Base-by-base conservation (phyloP, 177 flowering plant genomes). In the Tripterygium wilfordii region DNA sequence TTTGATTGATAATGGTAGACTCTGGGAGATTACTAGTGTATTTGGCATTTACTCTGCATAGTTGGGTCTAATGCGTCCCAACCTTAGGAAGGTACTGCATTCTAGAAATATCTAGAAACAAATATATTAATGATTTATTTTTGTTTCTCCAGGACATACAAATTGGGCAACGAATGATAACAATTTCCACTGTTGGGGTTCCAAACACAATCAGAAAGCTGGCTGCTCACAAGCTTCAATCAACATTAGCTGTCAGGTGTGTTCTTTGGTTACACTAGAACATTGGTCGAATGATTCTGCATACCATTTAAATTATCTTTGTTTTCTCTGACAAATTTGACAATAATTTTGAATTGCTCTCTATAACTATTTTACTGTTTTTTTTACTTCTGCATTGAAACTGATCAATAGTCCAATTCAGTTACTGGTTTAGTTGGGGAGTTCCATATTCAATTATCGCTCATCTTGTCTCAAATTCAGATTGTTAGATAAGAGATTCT, bases 121-220 rank as follows among this genome's bases (percentile, higher is more conserved):
- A n/a, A n/a, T n/a, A n/a, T n/a, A n/a, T n/a, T n/a, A n/a, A n/a
- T 50, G 21, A 14, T 24, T 30, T 27, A 39, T 36, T 41, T 16
- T 40, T 40, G 36, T 29, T 46, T 50, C 28, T 59, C 29, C 54
- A 94, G 97, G 96, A 94, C 68, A 51, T 94, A 13, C 75, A 78
- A 78, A 94, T 94, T 68, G 99, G 95, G 44, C 97, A 94, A 77
- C 73, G 99, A 72, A 94, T 94, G 99, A 87, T 89, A 47, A 94
- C 99, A 54, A 87, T 94, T 56, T 94, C 97, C 35, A 89, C 99
- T 0, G 96, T 89, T 49, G 97, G 99, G 12, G 99, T 89, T 56
- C 99, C 97, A 51, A 94, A 94, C 72, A 89, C 99, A 26, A 87
- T 94, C 9, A 82, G 70, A 40, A 94, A 61, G 62, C 64, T 89